Evolutionary conservation across 371 early-diverging fungal genomes (phyloP).

Genomic region (Modicella reniformis): DNA sequence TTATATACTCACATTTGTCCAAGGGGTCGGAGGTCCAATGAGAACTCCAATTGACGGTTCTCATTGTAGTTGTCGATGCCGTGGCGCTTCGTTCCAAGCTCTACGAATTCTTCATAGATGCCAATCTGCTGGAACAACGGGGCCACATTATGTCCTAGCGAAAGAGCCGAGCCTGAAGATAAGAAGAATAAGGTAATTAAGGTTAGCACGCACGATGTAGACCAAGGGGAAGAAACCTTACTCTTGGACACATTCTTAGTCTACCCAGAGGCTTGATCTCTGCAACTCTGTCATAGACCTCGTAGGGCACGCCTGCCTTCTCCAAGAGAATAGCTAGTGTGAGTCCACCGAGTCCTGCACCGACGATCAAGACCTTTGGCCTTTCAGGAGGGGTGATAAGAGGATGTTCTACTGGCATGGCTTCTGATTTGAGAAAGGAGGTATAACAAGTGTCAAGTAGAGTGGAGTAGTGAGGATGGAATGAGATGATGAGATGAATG

Average conservation of each 20-base stretch:
- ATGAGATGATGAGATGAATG: no score
- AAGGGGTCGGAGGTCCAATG: constrained; percentile 6
- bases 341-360: constrained; percentile 22
- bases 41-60: constrained; percentile 6
- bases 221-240: background rate
- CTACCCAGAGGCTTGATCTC: constrained; percentile 16
- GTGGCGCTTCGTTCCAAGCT: background rate
- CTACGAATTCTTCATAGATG: constrained; percentile 23
- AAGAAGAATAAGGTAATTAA: background rate
- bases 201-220: background rate
- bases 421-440: no score
- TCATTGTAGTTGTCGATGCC: constrained; percentile 19
- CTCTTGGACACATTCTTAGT: background rate
- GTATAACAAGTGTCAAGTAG: no score
- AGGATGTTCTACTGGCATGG: constrained; percentile 2
- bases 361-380: constrained; percentile 16
- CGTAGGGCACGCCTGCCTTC: constrained; percentile 14
- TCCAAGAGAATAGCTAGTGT: constrained; percentile 21
- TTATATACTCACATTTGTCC: no score
- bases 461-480: no score
- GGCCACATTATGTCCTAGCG: constrained; percentile 9
- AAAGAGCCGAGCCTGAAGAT: constrained; percentile 15
- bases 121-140: constrained; percentile 35
- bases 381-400: constrained; percentile 2
- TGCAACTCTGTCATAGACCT: constrained; percentile 7